A percentile compares a stretch with the other conserved stretches of the same genome.
Evolutionary conservation across 78 protist genomes (phyloP).

Genomic region (Corallochytrium limacisporum): DNA sequence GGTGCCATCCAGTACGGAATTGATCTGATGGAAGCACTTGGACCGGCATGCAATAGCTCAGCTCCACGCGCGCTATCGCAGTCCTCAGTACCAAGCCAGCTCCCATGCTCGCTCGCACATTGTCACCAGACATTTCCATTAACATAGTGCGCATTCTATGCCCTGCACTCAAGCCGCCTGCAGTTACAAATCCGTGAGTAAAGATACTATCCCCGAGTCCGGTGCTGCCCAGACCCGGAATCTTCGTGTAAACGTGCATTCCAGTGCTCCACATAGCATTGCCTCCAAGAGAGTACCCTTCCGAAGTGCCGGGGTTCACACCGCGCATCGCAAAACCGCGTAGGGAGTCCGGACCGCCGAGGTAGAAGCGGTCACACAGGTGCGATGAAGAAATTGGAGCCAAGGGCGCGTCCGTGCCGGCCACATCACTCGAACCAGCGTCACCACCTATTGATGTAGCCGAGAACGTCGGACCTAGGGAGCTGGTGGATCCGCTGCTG

Average conservation of each 20-base stretch:
- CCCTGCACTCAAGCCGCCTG: not conserved
- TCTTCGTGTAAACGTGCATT: not conserved
- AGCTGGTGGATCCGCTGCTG: no score
- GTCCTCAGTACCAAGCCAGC: no score
- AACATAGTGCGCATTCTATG: not conserved
- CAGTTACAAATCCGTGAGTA: not conserved
- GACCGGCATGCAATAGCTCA: no score
- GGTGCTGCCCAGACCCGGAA: not conserved
- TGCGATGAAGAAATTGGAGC: no score
- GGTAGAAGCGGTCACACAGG: conserved; percentile 1
- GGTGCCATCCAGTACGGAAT: no score
- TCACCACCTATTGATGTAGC: no score
- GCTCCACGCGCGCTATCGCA: no score
- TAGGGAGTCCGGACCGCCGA: not conserved
- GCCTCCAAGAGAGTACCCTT: not conserved
- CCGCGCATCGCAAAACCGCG: conserved; percentile 5
- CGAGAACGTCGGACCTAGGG: no score
- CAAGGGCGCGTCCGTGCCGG: no score
- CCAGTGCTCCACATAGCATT: not conserved
- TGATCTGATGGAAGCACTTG: no score
- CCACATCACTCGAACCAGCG: no score
- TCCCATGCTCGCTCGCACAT: no score
- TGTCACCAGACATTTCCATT: not conserved
- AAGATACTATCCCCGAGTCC: not conserved
- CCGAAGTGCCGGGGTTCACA: not conserved